Percentiles rank a stretch among this genome's conserved stretches.
Conservation (phyloP, 1,284 basidiomycete species). For the Rhizoctonia solani region DNA sequence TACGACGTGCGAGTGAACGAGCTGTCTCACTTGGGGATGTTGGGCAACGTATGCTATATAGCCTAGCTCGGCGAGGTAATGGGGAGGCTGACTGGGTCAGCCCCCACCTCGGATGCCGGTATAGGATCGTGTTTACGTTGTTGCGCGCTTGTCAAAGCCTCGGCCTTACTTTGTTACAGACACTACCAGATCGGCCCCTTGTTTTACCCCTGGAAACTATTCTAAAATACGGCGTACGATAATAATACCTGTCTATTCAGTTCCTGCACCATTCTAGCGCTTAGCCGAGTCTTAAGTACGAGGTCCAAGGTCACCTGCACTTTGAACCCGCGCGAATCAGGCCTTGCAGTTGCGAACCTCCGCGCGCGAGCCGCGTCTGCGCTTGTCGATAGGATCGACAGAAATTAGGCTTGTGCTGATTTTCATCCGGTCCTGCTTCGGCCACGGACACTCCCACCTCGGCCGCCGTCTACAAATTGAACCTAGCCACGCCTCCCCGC, state of each 20-base stretch:
- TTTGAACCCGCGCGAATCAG: not conserved
- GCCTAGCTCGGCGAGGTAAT: too few species aligned
- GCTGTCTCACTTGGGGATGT: too few species aligned
- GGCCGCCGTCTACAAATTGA: slow-evolving; percentile 16
- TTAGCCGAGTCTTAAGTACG: not conserved
- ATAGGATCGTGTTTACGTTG: not conserved
- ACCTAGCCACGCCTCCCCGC: too few species aligned
- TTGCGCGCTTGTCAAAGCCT: not conserved
- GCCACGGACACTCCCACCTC: slow-evolving; percentile 1
- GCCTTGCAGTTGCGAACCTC: not conserved
- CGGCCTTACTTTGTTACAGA: slow-evolving; percentile 12
- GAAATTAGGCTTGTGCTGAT: too few species aligned
- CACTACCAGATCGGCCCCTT: slow-evolving; percentile 19
- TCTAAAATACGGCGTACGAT: slow-evolving; percentile 7
- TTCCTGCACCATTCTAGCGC: not conserved
- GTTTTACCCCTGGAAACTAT: slow-evolving; percentile 18
- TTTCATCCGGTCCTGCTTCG: slow-evolving; percentile 8
- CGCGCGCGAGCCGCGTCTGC: too few species aligned
- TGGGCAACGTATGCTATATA: too few species aligned
- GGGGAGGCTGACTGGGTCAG: too few species aligned
- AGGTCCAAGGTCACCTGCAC: too few species aligned
- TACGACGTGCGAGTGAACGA: too few species aligned
- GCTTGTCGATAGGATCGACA: too few species aligned
- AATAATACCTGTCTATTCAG: not conserved
- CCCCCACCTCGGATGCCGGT: too few species aligned